Evolutionary conservation across 352 stramenopile species (phyloP), one percentile per base, ranked within the genome.

Genomic region (Elongisporangium undulatum): DNA sequence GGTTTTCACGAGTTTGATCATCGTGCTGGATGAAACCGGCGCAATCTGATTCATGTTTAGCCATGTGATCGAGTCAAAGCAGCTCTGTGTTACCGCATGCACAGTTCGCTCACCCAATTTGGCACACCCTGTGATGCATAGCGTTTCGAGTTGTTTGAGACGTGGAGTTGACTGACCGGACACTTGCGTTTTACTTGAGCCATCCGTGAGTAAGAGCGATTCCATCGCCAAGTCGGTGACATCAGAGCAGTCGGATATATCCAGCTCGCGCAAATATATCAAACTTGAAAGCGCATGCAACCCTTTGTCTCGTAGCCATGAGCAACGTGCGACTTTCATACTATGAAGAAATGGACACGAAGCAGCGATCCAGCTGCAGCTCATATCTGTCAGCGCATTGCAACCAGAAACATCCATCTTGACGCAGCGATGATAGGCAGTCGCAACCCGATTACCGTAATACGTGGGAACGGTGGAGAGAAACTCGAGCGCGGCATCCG

Each of bases 351-450:
- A 66, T 39, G 85, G 82, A 69, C 77, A 90, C 1, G 77, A 73
- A 2, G 81, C 71, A n/a, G 77, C 68, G 24, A 94, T 80, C 67
- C 74, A 90, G 15, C 68, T 75, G 49, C 74, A 89, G 20, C 67
- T 72, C 7, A 91, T 68, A 26, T 75, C 77, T 6, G 82, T 90
- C 29, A 92, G 54, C 1, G 24, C 58, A 3, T 21, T 51, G 34
- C 81, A 90, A 2, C 72, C 75, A 1, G 81, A 86, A 19, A 94
- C 62, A 53, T 94, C 79, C 10, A 92, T 48, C 10, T 64, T 67
- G 10, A 48, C n/a, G 12, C 90, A 45, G 24, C 62, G 59, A 13
- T 72, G 67, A 41, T 90, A 90, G 13, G 67, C 71, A 8, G 67
- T 69, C 9, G 76, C 65, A 39, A 68, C 59, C 1, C 72, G 74